Evolutionary conservation across 441 rosid genomes (phyloP), one percentile per base, ranked within the genome.

Genomic region (Pelargonium australe): DNA sequence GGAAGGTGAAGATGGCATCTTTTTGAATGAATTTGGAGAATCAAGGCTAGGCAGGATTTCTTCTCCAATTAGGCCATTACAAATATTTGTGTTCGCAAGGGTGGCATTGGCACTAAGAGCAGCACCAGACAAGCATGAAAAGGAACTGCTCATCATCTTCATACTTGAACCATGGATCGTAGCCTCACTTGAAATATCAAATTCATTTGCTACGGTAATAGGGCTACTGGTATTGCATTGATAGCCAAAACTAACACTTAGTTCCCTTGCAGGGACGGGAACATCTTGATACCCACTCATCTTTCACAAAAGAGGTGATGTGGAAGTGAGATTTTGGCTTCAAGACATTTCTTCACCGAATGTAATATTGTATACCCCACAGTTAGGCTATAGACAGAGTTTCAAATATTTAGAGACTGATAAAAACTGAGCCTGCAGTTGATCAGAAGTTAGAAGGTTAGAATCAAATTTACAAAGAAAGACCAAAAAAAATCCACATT

Each of bases 81-180:
- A 88, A 77, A 94, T 91, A 64, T 88, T 94, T 1, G 94, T 94
- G 73, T 94, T 91, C 61, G 96, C 99, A 72, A 94, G 79, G 4
- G 99, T 88, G 23, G 97, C 91, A 84, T 91, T 94, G 45, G 96
- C 99, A 75, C 96, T 89, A 74, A 94, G 65, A 63, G 92, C 96
- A 65, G 96, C 97, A 68, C 99, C 99, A 23, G 97, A 87, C 71
- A 91, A 79, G 81, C 96, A 20, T 20, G 23, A 89, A 78, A 97
- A 85, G 81, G 91, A 88, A 65, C 92, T 85, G 72, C 94, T 83
- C 1, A 80, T 82, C 82, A 81, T 87, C 0, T 77, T 84, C 57
- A 85, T 63, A 70, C 81, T 81, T 64, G 81, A 69, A 28, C 86
- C 87, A 7, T 40, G 67, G 23, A 20, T 20, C 23, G 23, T 20